Percentiles rank a stretch among this genome's conserved stretches.
phyloP scores from a whole-genome alignment of 2,329 filamentous ascomycete genomes.

The Calonectria pseudoturangicola region DNA sequence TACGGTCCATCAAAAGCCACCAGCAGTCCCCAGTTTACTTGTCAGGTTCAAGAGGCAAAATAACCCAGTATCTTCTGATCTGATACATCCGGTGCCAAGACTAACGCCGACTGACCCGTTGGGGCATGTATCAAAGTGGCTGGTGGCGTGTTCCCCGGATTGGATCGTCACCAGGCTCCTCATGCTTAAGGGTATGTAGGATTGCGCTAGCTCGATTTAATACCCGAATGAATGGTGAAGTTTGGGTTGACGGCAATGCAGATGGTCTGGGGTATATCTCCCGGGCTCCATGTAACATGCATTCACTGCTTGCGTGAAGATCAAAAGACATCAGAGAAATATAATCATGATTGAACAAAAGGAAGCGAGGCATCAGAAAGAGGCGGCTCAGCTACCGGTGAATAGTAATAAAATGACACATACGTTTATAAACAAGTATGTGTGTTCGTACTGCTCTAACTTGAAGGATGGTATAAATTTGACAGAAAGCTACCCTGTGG shows the following conservation, averaged over 20 bases:
- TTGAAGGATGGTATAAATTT: conserved; percentile 19
- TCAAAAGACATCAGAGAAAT: background rate
- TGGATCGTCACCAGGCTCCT: background rate
- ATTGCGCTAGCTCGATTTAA: background rate
- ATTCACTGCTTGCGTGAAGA: background rate
- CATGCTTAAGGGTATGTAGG: background rate
- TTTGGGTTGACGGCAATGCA: too few relatives aligned
- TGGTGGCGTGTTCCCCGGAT: conserved; percentile 14
- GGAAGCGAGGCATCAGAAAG: background rate
- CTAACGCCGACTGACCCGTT: background rate
- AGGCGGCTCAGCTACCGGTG: background rate
- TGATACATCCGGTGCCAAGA: too few relatives aligned
- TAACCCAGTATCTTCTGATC: too few relatives aligned
- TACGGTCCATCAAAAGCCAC: too few relatives aligned
- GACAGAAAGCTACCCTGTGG: conserved; percentile 10
- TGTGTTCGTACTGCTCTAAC: conserved; percentile 13
- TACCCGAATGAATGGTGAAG: background rate
- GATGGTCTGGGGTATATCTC: too few relatives aligned
- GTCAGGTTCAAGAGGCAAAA: too few relatives aligned
- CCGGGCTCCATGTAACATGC: background rate
- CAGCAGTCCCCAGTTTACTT: too few relatives aligned
- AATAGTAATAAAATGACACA: conserved; percentile 9
- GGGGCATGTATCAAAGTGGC: background rate
- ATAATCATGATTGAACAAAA: conserved; percentile 18
- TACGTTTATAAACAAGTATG: background rate